phyloP scores from a whole-genome alignment of 1,139 yeast genomes.

The Suhomyces coccinellae region DNA sequence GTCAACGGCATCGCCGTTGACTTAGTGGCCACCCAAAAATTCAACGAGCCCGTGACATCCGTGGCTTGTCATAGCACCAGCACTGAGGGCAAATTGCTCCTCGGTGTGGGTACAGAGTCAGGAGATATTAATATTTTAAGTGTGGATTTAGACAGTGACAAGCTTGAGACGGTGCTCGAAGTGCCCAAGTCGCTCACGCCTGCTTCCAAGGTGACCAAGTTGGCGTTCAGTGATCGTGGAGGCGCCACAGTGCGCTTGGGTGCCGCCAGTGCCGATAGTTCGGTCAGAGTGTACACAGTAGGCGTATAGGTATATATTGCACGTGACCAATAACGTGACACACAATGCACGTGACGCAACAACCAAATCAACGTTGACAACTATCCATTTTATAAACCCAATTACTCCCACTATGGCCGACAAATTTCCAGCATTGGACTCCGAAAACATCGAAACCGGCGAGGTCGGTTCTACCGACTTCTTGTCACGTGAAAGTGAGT shows the following conservation, averaged over 20 bases:
- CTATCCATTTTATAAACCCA: neutral
- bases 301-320: neutral
- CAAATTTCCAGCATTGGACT: conserved; percentile 81
- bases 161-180: conserved; percentile 27
- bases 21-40: conserved; percentile 36
- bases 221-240: conserved; percentile 50
- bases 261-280: conserved; percentile 68
- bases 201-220: conserved; percentile 57
- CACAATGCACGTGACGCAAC: neutral
- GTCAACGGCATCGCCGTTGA: conserved; percentile 29
- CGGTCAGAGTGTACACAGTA: conserved; percentile 59
- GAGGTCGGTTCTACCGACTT: conserved; percentile 55
- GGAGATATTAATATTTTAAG: conserved; percentile 39
- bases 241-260: conserved; percentile 44
- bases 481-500: conserved; percentile 79
- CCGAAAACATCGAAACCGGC: conserved; percentile 36
- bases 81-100: conserved; percentile 26
- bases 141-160: conserved; percentile 27
- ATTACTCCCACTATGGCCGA: conserved; percentile 59
- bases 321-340: neutral
- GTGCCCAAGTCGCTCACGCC: conserved; percentile 51
- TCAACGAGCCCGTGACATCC: conserved; percentile 68
- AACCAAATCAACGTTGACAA: conserved; percentile 1
- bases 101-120: conserved; percentile 75
- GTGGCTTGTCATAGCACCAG: conserved; percentile 49